Conservation (phyloP, 1,139 yeast species). For the Saccharomyces hybrid region DNA sequence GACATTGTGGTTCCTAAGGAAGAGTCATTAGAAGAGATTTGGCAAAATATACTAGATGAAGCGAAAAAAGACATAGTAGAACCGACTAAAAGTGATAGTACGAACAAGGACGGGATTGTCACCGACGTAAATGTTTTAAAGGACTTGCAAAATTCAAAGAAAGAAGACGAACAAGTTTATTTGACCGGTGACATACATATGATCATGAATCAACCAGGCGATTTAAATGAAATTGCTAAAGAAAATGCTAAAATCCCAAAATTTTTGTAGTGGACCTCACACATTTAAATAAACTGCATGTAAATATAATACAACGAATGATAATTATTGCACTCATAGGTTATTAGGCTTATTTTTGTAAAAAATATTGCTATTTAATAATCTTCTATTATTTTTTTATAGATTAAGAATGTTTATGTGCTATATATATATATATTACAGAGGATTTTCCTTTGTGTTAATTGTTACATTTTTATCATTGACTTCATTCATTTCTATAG, state of each 20-base stretch:
- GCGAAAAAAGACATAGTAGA: conserved; percentile 9
- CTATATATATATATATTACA: background rate
- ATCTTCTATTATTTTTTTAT: background rate
- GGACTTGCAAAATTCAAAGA: conserved; percentile 16
- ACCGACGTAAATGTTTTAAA: conserved; percentile 14
- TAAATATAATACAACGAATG: background rate
- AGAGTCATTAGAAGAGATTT: conserved; percentile 25
- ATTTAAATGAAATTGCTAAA: conserved; percentile 10
- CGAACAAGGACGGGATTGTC: background rate
- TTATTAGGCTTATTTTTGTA: background rate
- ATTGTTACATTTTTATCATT: background rate
- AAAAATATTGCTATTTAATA: background rate
- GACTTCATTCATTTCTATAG: background rate
- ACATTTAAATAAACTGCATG: background rate
- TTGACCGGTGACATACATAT: background rate
- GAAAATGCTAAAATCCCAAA: conserved; percentile 19
- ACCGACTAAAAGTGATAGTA: background rate
- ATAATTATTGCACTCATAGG: background rate
- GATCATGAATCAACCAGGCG: background rate
- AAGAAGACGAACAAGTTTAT: conserved; percentile 18
- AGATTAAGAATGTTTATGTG: background rate
- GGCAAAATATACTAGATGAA: conserved; percentile 23
- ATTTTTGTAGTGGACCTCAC: background rate
- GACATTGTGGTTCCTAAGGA: conserved; percentile 17
- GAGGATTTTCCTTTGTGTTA: background rate